Evolutionary conservation across 768 basidiomycete species (phyloP).

Genomic region (Filobasidium wieringae): DNA sequence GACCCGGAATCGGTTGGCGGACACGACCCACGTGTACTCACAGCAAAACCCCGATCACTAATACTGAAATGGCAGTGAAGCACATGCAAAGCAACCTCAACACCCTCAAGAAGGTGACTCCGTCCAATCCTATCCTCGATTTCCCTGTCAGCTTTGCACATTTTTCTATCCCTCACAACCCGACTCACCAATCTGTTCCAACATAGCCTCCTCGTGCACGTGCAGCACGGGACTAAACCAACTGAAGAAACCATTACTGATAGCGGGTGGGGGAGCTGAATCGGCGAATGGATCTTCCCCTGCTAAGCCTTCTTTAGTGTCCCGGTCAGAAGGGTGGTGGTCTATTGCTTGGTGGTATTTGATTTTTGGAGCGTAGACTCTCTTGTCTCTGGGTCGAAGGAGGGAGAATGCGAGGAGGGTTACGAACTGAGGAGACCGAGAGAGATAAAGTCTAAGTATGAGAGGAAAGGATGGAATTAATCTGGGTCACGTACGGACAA

Average conservation of each 20-base stretch:
- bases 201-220: slow-evolving; percentile 75
- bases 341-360: slow-evolving; percentile 63
- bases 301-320: not conserved
- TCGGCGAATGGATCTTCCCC: slow-evolving; percentile 16
- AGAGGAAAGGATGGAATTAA: not conserved
- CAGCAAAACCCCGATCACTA: slow-evolving; percentile 14
- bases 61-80: slow-evolving; percentile 30
- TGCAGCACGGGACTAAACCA: slow-evolving; percentile 80
- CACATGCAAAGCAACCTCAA: slow-evolving; percentile 60
- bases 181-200: slow-evolving; percentile 41
- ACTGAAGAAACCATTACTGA: slow-evolving; percentile 69
- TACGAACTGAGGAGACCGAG: slow-evolving; percentile 20
- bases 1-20: not conserved
- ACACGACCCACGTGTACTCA: not conserved
- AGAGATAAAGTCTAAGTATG: not conserved
- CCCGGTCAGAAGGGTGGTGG: not conserved
- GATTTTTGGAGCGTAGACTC: slow-evolving; percentile 77
- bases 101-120: slow-evolving; percentile 83
- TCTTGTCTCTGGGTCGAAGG: slow-evolving; percentile 83
- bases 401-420: slow-evolving; percentile 54
- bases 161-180: not conserved
- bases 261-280: slow-evolving; percentile 46
- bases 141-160: not conserved
- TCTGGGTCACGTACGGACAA: slow-evolving; percentile 28
- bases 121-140: slow-evolving; percentile 73